Evolutionary conservation across 495 filamentous ascomycete species (phyloP).

Genomic region (Chaetomidium leptoderma): DNA sequence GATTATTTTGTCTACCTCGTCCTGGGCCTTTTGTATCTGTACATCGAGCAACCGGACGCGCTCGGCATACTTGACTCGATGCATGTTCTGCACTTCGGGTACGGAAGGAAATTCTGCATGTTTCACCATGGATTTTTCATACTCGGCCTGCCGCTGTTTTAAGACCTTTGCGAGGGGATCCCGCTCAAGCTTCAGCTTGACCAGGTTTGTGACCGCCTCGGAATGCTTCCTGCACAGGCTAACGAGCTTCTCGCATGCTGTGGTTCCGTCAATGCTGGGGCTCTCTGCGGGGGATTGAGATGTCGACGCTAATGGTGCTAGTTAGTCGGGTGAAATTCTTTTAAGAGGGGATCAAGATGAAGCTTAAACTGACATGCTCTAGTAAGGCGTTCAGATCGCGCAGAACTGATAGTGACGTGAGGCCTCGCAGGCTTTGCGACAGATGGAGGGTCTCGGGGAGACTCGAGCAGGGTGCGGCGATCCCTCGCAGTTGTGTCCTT

Average conservation of each 20-base stretch:
- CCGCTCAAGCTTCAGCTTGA: constrained; percentile 5
- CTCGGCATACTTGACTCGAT: constrained; percentile 6
- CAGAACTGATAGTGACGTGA: neutral
- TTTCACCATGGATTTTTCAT: constrained; percentile 22
- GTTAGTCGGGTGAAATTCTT: neutral
- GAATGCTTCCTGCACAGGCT: neutral
- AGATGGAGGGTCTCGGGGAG: neutral
- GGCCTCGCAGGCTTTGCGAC: neutral
- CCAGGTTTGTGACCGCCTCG: neutral
- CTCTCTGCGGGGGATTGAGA: neutral
- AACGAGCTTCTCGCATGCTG: neutral
- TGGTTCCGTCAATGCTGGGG: neutral
- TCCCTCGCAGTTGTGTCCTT: neutral
- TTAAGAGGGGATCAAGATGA: neutral
- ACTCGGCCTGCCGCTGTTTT: constrained; percentile 21
- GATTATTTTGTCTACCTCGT: neutral
- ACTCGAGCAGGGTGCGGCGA: neutral
- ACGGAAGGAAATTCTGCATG: constrained; percentile 32
- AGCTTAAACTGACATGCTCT: neutral
- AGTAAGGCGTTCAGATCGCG: neutral
- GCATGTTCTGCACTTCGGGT: constrained; percentile 29
- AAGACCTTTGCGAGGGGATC: constrained; percentile 18
- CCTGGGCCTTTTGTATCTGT: constrained; percentile 9
- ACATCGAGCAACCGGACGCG: neutral
- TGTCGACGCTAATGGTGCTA: neutral